Base-by-base conservation (phyloP, 192 early-diverging fungal genomes). In the Backusella macrospora region DNA sequence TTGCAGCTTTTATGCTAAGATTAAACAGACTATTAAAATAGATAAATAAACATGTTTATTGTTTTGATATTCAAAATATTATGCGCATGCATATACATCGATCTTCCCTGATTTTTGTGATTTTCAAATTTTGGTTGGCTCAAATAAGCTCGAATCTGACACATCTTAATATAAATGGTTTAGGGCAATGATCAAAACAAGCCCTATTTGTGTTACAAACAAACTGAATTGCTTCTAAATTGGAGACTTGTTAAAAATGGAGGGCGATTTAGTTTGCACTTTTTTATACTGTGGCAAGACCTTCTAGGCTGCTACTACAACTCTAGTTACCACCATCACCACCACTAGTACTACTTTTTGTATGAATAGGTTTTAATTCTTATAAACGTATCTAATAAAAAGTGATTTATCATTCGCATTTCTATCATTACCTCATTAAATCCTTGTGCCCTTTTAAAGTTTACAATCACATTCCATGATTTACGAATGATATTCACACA, bases 161-260 rank as follows among this genome's bases (percentile, higher is more conserved):
- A 59, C 52, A 59, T 59, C 52, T 59, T 59, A 26, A 59, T 59
- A 26, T 59, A 59, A 59, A 59, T 59, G 52, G 18, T 26, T 59
- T 26, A 59, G 52, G 10, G 52, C 18, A 59, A 26, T 26, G 13
- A 21, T 59, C 18, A 59, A 59, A 59, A 26, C 52, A 59, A 59
- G 52, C 52, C 52, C 52, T 26, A 12, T 59, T 59, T 59, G 52
- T 59, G 21, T 12, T 9, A 52, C 49, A 23, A 18, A 9, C 8
- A 52, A 52, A 52, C 18, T 18, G 48, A 0, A n/a, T 3, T 52
- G 10, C 18, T 18, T 18, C n/a, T 52, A 6, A 23, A 12, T 34
- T 34, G 29, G 29, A 34, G 2, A 34, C 2, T 34, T 34, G 29
- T 34, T 34, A 34, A 34, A 34, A 34, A 34, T 1, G 2, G 29